Evolutionary conservation across 495 filamentous ascomycete species (phyloP), one percentile per base, ranked within the genome.

Genomic region (Daldinia childiae): DNA sequence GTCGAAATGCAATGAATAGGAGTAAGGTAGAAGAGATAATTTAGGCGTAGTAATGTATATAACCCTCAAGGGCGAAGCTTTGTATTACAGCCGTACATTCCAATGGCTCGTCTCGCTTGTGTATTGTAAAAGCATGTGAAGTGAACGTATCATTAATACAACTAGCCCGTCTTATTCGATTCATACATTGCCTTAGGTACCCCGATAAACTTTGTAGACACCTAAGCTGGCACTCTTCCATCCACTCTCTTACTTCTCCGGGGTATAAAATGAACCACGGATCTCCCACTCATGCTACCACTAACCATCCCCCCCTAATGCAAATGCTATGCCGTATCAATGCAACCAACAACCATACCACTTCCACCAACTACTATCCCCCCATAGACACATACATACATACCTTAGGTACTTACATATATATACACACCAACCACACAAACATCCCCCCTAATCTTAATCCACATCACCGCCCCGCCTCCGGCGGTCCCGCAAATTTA

Each of bases 401-500:
- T 27, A 27, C 26, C 30, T 4, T 45, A 55, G 34, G 17, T 48
- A 32, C 1, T 43, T 27, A 12, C 54, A 45, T 26, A 51, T 21
- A 30, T 36, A 36, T 29, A 14, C 43, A 48, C 11, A 51, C n/a
- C 14, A 36, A 30, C 50, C 11, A 29, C 2, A 30, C 6, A 38
- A 34, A 34, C 32, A 34, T 11, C 2, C 32, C 32, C 12, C 30
- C 30, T 32, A 32, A 9, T 3, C 32, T 2, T 34, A 34, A 34
- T 15, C 2, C 17, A 0, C 32, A 58, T 56, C 57, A 73, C 64
- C 71, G 56, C 36, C 65, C 24, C 19, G 66, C 69, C 50, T 74
- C 77, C 4, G 72, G 62, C 36, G 78, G 68, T 7, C 70, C 77
- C 0, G 78, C 82, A 67, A 87, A 83, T 78, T 87, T 87, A 60